Percentiles rank a stretch among this genome's conserved stretches.
Conservation (phyloP, 2,329 filamentous ascomycete genomes). For the Monilinia fructicola region DNA sequence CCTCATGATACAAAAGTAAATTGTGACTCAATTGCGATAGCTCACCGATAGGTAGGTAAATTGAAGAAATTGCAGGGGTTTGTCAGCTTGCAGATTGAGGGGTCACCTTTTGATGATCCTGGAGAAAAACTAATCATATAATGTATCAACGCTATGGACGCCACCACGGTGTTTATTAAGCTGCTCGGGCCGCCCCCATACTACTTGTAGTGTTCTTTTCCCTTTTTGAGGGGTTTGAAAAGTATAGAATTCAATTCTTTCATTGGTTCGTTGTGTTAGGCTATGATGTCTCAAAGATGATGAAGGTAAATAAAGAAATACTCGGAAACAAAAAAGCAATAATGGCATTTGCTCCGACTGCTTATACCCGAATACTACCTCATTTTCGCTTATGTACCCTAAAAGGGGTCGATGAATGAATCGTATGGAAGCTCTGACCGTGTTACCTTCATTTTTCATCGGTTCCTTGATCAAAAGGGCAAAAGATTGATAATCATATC, state of each 20-base stretch:
- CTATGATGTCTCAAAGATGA: neutral
- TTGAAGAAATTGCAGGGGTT: conserved; percentile 1
- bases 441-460: neutral
- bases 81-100: conserved; percentile 1
- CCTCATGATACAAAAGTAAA: neutral
- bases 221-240: neutral
- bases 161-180: neutral
- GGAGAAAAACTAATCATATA: neutral
- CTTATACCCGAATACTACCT: neutral
- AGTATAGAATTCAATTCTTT: neutral
- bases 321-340: too few species aligned
- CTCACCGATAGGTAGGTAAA: neutral
- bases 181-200: too few species aligned
- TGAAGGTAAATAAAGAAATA: too few species aligned
- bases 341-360: too few species aligned
- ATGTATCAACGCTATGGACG: too few species aligned
- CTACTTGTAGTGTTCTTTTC: neutral
- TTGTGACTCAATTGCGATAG: neutral
- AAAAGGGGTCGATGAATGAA: neutral
- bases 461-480: neutral
- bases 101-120: too few species aligned
- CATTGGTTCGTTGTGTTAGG: neutral
- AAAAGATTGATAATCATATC: neutral
- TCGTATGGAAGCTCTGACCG: neutral
- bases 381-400: conserved; percentile 4